These are phyloP conservation scores for Pulveroboletus frians DNA, from an alignment of 768 basidiomycete species.

Conservation along the genomic window DNA sequence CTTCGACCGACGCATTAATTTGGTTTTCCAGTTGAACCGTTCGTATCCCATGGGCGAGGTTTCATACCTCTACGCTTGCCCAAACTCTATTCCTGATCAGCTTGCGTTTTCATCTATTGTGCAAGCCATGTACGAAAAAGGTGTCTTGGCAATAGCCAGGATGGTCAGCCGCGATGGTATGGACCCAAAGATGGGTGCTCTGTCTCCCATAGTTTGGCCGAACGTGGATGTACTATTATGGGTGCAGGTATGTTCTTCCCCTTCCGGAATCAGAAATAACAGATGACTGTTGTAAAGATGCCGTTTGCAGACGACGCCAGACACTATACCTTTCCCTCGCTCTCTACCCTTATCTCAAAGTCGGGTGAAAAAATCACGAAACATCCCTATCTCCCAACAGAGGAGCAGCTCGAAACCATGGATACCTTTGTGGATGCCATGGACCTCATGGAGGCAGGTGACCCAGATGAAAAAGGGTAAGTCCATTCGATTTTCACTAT, in stretches of 20 bases:
- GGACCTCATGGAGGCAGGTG: constrained; percentile 77
- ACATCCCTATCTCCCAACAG: constrained; percentile 81
- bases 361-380: constrained; percentile 67
- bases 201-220: constrained; percentile 56
- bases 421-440: constrained; percentile 81
- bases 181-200: constrained; percentile 84
- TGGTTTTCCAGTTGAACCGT: constrained; percentile 61
- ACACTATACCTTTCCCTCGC: constrained; percentile 79
- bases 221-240: constrained; percentile 78
- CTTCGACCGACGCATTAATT: background rate
- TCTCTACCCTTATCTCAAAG: constrained; percentile 67
- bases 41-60: constrained; percentile 82
- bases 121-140: constrained; percentile 66
- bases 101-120: constrained; percentile 84
- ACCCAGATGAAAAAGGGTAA: constrained; percentile 73
- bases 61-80: constrained; percentile 79
- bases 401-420: constrained; percentile 77
- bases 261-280: background rate
- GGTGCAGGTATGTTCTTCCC: constrained; percentile 56
- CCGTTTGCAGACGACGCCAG: constrained; percentile 95
- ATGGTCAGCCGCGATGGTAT: constrained; percentile 70
- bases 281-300: constrained; percentile 47
- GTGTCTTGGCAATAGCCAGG: constrained; percentile 72
- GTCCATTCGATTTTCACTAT: constrained; percentile 11
- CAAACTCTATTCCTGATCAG: constrained; percentile 60